Conservation (phyloP, 345 rosid genomes). For the Euphorbia pulcherrima region DNA sequence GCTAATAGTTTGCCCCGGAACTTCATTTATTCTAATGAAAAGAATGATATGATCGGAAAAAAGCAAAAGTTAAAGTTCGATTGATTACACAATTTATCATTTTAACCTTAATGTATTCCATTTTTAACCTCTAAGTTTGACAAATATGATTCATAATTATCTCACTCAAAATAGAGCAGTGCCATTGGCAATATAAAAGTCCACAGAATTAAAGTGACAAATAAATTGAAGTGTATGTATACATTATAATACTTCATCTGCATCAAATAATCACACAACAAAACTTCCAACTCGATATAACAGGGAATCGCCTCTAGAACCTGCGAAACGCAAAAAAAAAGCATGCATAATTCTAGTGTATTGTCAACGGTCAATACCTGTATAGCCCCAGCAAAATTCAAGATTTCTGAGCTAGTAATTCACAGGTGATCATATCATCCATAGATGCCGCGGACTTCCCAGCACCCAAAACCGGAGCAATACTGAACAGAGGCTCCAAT, state of each 20-base stretch:
- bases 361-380: neutral
- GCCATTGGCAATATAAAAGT: no score
- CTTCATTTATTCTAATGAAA: no score
- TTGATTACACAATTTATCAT: no score
- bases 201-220: neutral
- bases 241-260: no score
- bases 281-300: neutral
- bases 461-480: slow-evolving; percentile 64
- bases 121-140: no score
- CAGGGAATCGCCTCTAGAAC: neutral
- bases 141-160: neutral
- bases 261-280: neutral
- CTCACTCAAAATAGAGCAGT: no score
- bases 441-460: slow-evolving; percentile 53
- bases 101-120: no score
- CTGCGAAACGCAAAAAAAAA: no score
- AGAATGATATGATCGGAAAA: no score
- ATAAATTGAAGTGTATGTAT: neutral
- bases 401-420: slow-evolving; percentile 54
- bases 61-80: no score
- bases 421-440: slow-evolving; percentile 64
- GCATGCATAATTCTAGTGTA: neutral
- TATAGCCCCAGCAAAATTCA: slow-evolving; percentile 20
- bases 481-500: slow-evolving; percentile 43
- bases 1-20: no score